These are phyloP conservation scores for Colletotrichum melonis DNA, from an alignment of 2,329 filamentous ascomycete species.

Conservation along the genomic window DNA sequence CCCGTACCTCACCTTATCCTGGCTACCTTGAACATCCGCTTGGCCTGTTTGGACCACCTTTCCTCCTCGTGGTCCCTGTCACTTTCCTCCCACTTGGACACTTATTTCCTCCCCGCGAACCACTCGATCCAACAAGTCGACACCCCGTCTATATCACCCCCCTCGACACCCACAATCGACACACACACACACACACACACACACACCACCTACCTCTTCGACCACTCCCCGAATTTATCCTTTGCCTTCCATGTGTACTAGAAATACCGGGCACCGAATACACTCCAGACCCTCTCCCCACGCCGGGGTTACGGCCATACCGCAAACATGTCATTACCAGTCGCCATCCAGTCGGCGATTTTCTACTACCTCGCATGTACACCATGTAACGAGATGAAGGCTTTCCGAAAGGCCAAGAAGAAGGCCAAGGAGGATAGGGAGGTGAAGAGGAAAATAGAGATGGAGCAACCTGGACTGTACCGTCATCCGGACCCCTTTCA, in stretches of 20 bases:
- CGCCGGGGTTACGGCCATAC: constrained; percentile 28
- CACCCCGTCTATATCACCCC: constrained; percentile 19
- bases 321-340: constrained; percentile 57
- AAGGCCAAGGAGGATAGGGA: constrained; percentile 76
- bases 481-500: constrained; percentile 84
- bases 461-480: constrained; percentile 79
- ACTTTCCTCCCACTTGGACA: constrained; percentile 7
- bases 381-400: constrained; percentile 78
- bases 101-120: constrained; percentile 2
- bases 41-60: background rate
- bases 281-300: constrained; percentile 13
- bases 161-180: constrained; percentile 27
- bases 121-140: constrained; percentile 7
- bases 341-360: constrained; percentile 78
- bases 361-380: constrained; percentile 84
- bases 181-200: constrained; percentile 1
- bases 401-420: constrained; percentile 76
- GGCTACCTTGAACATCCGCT: constrained; percentile 13
- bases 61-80: constrained; percentile 13
- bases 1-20: background rate
- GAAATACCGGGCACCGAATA: constrained; percentile 14
- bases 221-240: background rate
- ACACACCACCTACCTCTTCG: background rate
- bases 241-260: constrained; percentile 27
- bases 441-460: constrained; percentile 72